These are phyloP conservation scores for Xylariaceae sp. DNA, from an alignment of 2,329 filamentous ascomycete genomes.

Conservation along the genomic window DNA sequence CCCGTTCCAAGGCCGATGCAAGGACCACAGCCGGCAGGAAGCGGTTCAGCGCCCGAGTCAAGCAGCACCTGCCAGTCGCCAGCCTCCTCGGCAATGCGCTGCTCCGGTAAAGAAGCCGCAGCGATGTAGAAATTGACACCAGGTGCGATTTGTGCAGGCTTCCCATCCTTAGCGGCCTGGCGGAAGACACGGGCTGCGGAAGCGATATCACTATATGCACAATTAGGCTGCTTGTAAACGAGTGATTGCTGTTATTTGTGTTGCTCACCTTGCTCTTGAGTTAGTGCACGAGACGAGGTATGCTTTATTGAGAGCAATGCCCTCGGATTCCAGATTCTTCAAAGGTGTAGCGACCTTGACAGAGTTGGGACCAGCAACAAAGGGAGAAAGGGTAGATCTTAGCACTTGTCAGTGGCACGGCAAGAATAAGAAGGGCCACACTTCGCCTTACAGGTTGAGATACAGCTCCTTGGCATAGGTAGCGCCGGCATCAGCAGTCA, in stretches of 20 bases:
- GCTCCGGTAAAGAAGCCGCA: conserved; percentile 76
- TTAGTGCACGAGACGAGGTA: conserved; percentile 74
- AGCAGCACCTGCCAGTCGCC: conserved; percentile 84
- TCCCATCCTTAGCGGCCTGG: conserved; percentile 64
- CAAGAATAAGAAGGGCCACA: background rate
- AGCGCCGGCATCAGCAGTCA: conserved; percentile 71
- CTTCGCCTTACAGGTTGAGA: conserved; percentile 55
- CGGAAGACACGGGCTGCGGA: conserved; percentile 82
- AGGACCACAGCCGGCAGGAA: conserved; percentile 73
- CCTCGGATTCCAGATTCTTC: conserved; percentile 63
- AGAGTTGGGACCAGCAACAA: conserved; percentile 82
- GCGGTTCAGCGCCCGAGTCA: conserved; percentile 69
- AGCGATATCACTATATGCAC: conserved; percentile 55
- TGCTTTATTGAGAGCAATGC: conserved; percentile 77
- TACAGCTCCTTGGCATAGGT: conserved; percentile 78
- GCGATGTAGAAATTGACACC: conserved; percentile 86
- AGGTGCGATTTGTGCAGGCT: conserved; percentile 64
- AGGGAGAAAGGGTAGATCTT: conserved; percentile 71
- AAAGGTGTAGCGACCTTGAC: conserved; percentile 84
- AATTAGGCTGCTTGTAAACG: conserved; percentile 42
- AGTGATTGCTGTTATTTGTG: conserved; percentile 66
- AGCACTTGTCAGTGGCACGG: conserved; percentile 37
- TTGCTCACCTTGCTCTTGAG: background rate
- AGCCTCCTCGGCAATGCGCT: conserved; percentile 69
- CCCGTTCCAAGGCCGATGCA: conserved; percentile 68